Conservation (phyloP, 768 basidiomycete genomes). For the Rhodotorula diobovata region DNA sequence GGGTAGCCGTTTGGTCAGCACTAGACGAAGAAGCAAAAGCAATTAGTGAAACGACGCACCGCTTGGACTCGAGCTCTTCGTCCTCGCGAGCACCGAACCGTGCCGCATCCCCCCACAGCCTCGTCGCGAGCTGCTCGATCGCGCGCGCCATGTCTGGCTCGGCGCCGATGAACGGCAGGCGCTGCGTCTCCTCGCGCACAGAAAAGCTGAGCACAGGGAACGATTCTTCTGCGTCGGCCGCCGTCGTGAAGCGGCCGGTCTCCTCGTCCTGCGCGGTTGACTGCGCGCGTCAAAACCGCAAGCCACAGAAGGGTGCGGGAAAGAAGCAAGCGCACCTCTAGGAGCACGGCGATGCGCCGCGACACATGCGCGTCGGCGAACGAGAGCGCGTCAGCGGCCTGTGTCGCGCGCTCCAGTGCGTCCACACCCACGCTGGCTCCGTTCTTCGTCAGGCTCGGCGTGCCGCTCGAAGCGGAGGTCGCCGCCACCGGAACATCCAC, state of each 20-base stretch:
- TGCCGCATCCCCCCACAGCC: slow-evolving; percentile 10
- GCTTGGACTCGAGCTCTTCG: slow-evolving; percentile 17
- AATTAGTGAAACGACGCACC: slow-evolving; percentile 6
- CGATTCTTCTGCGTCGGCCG: background rate
- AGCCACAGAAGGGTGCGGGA: background rate
- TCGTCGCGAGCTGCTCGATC: background rate
- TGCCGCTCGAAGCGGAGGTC: background rate
- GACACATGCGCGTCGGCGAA: slow-evolving; percentile 21
- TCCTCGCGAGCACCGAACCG: slow-evolving; percentile 41
- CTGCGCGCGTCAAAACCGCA: background rate
- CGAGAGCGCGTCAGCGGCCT: slow-evolving; percentile 5
- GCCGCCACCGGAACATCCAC: background rate
- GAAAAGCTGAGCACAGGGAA: background rate
- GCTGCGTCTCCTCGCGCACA: slow-evolving; percentile 21
- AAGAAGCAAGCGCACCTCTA: slow-evolving; percentile 1
- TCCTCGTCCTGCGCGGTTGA: slow-evolving; percentile 57
- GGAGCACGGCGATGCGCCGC: slow-evolving; percentile 1
- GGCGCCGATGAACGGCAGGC: slow-evolving; percentile 52
- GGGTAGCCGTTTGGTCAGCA: background rate
- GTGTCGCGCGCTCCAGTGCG: slow-evolving; percentile 8
- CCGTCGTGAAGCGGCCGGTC: slow-evolving; percentile 50
- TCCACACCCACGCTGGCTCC: background rate
- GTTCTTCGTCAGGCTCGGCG: background rate
- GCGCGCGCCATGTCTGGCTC: slow-evolving; percentile 53
- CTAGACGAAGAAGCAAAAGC: background rate